Evolutionary conservation across 106 monocot species (phyloP), one percentile per base, ranked within the genome.

Genomic region (Dendrobium chrysotoxum): DNA sequence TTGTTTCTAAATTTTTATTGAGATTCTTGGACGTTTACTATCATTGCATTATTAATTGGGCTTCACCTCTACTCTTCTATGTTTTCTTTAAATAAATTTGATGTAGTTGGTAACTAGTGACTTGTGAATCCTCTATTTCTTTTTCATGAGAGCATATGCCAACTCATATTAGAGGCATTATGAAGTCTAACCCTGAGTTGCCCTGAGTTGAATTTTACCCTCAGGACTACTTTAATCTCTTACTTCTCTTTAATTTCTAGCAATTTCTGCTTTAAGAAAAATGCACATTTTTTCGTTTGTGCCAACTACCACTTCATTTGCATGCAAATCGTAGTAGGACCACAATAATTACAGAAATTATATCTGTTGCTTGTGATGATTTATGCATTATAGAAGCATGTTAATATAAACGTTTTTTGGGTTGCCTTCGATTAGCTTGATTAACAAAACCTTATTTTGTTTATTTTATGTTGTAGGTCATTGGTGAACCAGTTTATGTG

Each of bases 401-500:
- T 18, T 71, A 50, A 28, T 13, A 71, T 71, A 35, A 31, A 31
- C 16, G 21, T 38, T 71, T 15, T 38, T 11, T 71, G 71, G 25
- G 5, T 26, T 26, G 25, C 25, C n/a, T 65, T 67, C 1, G 20
- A 25, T 67, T 4, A 23, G 23, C 26, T 26, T 68, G 6, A 72
- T 8, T 17, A 40, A 72, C 7, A 72, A 72, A 39, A 72, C 18
- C 72, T 39, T 15, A 39, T 72, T 72, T 40, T 67, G 25, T 72
- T 72, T 17, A 39, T 25, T 20, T 72, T 72, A 72, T 72, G 74
- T 75, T 75, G 5, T 80, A 97, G 96, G 94, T 98, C 35, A 92
- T 98, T 78, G 92, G 91, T 75, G 94, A 92, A 86, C 97, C 97
- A 16, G 92, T 92, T 65, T 98, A 98, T 77, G 72, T 98, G 78